Evolutionary conservation across 805 yeast genomes (phyloP).

Genomic region (Hanseniaspora jakobsenii): DNA sequence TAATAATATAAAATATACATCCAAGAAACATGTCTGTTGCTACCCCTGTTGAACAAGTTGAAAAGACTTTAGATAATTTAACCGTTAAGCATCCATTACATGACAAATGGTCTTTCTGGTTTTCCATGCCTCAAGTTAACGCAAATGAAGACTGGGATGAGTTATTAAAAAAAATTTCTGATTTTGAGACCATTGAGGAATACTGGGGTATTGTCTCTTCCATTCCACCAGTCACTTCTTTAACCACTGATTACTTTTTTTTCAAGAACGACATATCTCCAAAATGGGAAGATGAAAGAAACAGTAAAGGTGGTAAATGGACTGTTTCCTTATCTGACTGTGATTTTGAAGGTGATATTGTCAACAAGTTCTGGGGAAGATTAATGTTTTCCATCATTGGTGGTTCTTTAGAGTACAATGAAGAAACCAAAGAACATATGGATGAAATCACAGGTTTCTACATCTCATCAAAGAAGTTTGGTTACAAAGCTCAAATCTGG

Average conservation of each 20-base stretch:
- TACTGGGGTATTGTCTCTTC: constrained; percentile 97
- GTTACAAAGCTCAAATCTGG: constrained; percentile 84
- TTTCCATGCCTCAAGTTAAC: constrained; percentile 81
- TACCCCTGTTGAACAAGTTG: background rate
- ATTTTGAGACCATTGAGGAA: constrained; percentile 91
- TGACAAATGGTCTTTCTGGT: constrained; percentile 93
- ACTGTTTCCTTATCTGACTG: constrained; percentile 64
- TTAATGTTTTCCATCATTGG: constrained; percentile 84
- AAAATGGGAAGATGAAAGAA: constrained; percentile 93
- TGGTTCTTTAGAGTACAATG: constrained; percentile 55
- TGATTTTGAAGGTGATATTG: constrained; percentile 37
- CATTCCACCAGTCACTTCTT: constrained; percentile 79
- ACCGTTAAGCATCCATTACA: constrained; percentile 64
- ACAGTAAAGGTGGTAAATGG: constrained; percentile 92
- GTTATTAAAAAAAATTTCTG: constrained; percentile 80
- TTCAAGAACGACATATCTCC: constrained; percentile 91
- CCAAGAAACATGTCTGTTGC: background rate
- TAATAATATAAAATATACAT: constrained; percentile 27
- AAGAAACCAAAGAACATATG: constrained; percentile 46
- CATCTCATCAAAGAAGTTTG: constrained; percentile 71
- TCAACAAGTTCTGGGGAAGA: constrained; percentile 52
- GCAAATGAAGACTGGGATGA: constrained; percentile 81
- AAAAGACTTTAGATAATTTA: constrained; percentile 23
- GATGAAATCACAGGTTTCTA: constrained; percentile 91
- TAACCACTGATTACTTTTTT: constrained; percentile 88